Evolutionary conservation across 2,329 filamentous ascomycete genomes (phyloP).

Genomic region (Ophiosphaerella korrae): DNA sequence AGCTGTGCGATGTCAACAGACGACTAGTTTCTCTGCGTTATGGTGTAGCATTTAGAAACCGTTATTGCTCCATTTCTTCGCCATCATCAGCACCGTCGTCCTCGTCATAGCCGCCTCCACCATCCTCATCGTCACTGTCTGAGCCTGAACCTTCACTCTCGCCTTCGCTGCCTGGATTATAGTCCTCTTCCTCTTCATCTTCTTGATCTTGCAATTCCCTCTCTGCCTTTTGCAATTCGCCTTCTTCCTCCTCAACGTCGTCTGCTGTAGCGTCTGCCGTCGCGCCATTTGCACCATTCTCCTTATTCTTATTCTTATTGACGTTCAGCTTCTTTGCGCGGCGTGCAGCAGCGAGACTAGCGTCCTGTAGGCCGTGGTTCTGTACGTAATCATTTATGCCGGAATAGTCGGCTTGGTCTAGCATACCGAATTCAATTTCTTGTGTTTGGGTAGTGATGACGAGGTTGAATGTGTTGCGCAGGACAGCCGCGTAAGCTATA

Average conservation of each 20-base stretch:
- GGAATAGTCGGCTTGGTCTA: constrained; percentile 66
- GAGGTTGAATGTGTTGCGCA: constrained; percentile 70
- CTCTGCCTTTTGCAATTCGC: constrained; percentile 48
- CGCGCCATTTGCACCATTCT: constrained; percentile 20
- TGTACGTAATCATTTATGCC: constrained; percentile 68
- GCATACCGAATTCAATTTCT: constrained; percentile 68
- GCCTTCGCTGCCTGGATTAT: constrained; percentile 48
- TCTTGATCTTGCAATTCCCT: constrained; percentile 44
- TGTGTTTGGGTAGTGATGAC: constrained; percentile 59
- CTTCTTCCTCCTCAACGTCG: constrained; percentile 41
- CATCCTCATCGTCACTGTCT: constrained; percentile 43
- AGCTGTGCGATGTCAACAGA: neutral
- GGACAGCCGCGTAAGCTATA: constrained; percentile 67
- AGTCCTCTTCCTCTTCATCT: constrained; percentile 51
- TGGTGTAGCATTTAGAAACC: too few species aligned
- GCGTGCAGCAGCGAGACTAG: constrained; percentile 64
- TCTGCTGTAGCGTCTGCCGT: constrained; percentile 6
- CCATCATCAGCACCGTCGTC: constrained; percentile 29
- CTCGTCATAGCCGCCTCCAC: constrained; percentile 40
- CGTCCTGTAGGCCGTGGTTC: constrained; percentile 65
- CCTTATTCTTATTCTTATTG: constrained; percentile 45
- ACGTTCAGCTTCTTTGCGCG: constrained; percentile 65
- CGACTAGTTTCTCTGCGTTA: too few species aligned
- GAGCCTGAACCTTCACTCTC: constrained; percentile 48
- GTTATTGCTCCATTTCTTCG: constrained; percentile 35